Conservation (phyloP, 2,329 filamentous ascomycete species). For the Colletotrichum abscissum region DNA sequence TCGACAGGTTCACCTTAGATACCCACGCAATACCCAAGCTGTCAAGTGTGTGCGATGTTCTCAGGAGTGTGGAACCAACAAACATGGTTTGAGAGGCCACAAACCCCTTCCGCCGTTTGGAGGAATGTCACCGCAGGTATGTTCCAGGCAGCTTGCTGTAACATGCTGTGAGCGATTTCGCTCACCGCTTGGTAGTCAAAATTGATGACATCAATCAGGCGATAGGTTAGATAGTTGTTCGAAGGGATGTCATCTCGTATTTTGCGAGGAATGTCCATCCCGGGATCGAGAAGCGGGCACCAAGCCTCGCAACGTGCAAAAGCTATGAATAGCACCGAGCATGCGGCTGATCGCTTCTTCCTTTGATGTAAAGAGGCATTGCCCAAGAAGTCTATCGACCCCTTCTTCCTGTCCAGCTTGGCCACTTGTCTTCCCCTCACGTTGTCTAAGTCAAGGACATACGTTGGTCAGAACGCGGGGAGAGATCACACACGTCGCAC, state of each 20-base stretch:
- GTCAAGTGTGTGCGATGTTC: background rate
- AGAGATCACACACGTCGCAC: background rate
- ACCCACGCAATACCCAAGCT: too few relatives aligned
- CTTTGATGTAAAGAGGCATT: background rate
- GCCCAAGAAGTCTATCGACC: background rate
- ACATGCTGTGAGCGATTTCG: background rate
- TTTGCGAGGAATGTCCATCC: background rate
- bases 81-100: background rate
- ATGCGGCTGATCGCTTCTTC: background rate
- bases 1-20: background rate
- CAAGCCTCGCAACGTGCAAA: conserved; percentile 1
- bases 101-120: background rate
- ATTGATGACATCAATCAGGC: conserved; percentile 1
- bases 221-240: background rate
- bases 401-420: background rate
- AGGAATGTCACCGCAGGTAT: conserved; percentile 6
- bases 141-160: background rate
- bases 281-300: background rate
- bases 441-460: background rate
- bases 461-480: background rate
- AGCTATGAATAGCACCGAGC: conserved; percentile 1
- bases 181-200: background rate
- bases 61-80: background rate
- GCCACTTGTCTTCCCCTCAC: background rate
- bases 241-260: background rate